A percentile compares a stretch with the other conserved stretches of the same genome.
Evolutionary conservation across 208 protist species (phyloP).

Genomic region (Trypanosoma melophagium): DNA sequence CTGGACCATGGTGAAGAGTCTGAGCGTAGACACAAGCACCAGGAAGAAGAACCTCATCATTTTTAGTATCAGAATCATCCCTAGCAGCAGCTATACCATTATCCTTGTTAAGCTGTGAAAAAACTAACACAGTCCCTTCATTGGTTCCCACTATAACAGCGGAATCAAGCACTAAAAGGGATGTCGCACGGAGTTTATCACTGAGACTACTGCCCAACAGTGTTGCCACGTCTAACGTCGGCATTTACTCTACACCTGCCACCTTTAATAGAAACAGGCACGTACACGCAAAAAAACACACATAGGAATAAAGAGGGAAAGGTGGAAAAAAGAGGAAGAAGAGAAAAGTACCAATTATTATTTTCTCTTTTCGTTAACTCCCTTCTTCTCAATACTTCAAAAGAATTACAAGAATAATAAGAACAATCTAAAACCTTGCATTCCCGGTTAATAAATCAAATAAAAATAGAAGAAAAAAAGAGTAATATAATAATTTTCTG

Average conservation of each 20-base stretch:
- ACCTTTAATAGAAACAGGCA: neutral
- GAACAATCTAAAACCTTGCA: neutral
- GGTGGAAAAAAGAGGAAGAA: neutral
- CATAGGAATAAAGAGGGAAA: slow-evolving; percentile 4
- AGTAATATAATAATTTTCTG: no score
- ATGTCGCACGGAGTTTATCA: slow-evolving; percentile 28
- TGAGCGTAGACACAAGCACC: slow-evolving; percentile 31
- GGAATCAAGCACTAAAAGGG: slow-evolving; percentile 10
- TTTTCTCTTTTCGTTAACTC: neutral
- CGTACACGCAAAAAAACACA: slow-evolving; percentile 2
- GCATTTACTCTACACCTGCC: slow-evolving; percentile 12
- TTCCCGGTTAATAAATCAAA: no score
- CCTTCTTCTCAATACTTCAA: no score
- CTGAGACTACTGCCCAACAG: slow-evolving; percentile 15
- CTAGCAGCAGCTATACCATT: slow-evolving; percentile 7
- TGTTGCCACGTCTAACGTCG: slow-evolving; percentile 10
- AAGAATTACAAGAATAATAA: neutral
- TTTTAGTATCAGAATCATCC: neutral
- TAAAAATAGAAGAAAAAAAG: no score
- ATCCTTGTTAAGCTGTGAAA: slow-evolving; percentile 5
- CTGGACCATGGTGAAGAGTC: slow-evolving; percentile 57
- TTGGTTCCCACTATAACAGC: slow-evolving; percentile 34
- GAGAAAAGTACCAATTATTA: neutral
- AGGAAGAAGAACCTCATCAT: neutral
- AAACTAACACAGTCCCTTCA: slow-evolving; percentile 30